These are phyloP conservation scores for Naganishia albida DNA, from an alignment of 1,284 basidiomycete species.

Conservation along the genomic window DNA sequence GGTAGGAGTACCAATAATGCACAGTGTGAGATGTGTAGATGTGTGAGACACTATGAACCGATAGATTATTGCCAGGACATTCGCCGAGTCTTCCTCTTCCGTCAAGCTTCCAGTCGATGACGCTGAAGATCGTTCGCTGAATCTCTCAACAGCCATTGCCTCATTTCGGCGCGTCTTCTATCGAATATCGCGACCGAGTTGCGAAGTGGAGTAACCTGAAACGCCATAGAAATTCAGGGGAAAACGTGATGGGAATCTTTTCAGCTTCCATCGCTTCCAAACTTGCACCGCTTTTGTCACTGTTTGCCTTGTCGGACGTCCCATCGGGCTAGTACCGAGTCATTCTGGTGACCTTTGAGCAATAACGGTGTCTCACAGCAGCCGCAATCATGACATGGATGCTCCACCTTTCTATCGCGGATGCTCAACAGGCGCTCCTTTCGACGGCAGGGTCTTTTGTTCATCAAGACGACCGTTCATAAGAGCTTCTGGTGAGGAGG, in stretches of 20 bases:
- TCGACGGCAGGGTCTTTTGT: not conserved
- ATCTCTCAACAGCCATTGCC: no score
- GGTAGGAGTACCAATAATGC: constrained; percentile 19
- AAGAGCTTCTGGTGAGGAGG: not conserved
- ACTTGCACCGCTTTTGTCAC: not conserved
- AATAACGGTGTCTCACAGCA: not conserved
- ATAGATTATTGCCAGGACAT: constrained; percentile 25
- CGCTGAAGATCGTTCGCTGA: no score
- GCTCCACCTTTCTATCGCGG: not conserved
- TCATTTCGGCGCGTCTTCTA: no score
- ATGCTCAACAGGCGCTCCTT: not conserved
- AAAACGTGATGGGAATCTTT: not conserved
- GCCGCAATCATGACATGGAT: not conserved
- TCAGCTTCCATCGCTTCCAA: not conserved
- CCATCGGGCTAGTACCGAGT: not conserved
- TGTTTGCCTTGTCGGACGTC: not conserved
- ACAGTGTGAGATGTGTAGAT: constrained; percentile 3
- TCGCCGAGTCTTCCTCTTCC: not conserved
- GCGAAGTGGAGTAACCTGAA: not conserved
- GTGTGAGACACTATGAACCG: not conserved
- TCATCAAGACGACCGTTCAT: not conserved
- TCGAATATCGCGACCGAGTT: no score
- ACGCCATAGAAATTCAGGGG: not conserved
- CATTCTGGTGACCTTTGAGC: no score
- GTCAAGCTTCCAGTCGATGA: not conserved